Evolutionary conservation across 1,284 basidiomycete species (phyloP), one percentile per base, ranked within the genome.

Genomic region (Xanthoconium separans): DNA sequence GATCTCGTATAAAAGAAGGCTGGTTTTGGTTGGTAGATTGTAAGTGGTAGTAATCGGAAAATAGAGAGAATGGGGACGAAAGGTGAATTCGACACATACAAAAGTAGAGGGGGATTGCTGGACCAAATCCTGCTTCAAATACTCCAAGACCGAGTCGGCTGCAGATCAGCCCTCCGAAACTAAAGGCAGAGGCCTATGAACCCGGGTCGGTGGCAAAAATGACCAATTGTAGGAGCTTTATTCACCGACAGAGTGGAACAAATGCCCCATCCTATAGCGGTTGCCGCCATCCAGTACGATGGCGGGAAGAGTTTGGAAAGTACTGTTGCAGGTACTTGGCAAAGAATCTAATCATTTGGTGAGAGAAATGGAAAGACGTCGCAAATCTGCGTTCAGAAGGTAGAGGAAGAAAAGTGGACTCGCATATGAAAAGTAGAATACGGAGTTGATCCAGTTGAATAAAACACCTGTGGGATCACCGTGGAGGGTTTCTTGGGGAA

Each of bases 401-500:
- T 8, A 31, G 57, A 22, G 18, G 9, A 33, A 37, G 29, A 42
- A 40, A 10, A 2, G 15, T 16, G 20, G 20, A 73, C 81, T 44
- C 58, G 86, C 87, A 61, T 89, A 90, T 52, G 88, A 79, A 63
- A 91, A 83, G 73, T 83, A 91, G 70, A 90, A 91, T 2, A 76
- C 78, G 0, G 89, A 88, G 60, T 80, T 87, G 47, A 87, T 71
- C 89, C 88, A 90, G 62, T 87, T 81, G 62, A 81, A 91, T 18
- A 81, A 72, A 18, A 74, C 59, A 2, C 88, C 89, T 0, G 80
- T 83, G 1, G 78, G 77, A 63, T 91, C 88, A 5, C 87, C 86
- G 20, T 75, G 72, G 3, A 91, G 78, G 8, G 77, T 70, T 61
- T 89, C 87, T 40, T 81, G 68, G 6, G 84, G 79, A 1, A 90